These are phyloP conservation scores for Punctularia strigosozonata DNA, from an alignment of 768 basidiomycete species.

Conservation along the genomic window DNA sequence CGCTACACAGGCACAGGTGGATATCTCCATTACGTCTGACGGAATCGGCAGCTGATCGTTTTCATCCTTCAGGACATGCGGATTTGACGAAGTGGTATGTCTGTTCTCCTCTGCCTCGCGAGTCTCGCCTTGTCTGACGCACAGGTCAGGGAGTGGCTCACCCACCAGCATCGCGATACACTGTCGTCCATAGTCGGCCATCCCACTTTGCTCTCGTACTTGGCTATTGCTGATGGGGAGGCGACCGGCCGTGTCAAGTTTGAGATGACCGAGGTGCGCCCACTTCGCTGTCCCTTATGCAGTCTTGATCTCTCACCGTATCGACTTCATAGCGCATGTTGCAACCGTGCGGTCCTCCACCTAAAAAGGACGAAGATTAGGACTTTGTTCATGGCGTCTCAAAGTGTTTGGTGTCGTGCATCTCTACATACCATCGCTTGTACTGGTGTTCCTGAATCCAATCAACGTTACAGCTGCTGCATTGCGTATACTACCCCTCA, in stretches of 20 bases:
- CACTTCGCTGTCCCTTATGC: slow-evolving; percentile 14
- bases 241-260: slow-evolving; percentile 82
- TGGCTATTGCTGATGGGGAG: slow-evolving; percentile 91
- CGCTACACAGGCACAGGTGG: slow-evolving; percentile 91
- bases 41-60: slow-evolving; percentile 6
- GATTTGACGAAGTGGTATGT: slow-evolving; percentile 93
- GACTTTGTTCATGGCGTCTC: no score
- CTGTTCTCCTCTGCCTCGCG: not conserved
- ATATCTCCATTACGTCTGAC: slow-evolving; percentile 15
- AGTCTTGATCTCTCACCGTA: no score
- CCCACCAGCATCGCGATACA: slow-evolving; percentile 96
- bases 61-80: slow-evolving; percentile 60
- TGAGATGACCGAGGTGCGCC: slow-evolving; percentile 86
- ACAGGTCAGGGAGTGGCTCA: slow-evolving; percentile 79
- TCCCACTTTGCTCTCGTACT: slow-evolving; percentile 70
- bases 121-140: slow-evolving; percentile 8
- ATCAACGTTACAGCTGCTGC: no score
- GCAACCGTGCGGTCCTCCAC: slow-evolving; percentile 89
- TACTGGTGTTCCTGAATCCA: no score
- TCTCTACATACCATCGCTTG: no score
- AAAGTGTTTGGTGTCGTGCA: no score
- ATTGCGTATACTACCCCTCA: no score
- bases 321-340: slow-evolving; percentile 63
- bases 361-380: slow-evolving; percentile 76
- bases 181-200: slow-evolving; percentile 88